Conservation (phyloP, 2,329 filamentous ascomycete species). For the Claviceps sp. region DNA sequence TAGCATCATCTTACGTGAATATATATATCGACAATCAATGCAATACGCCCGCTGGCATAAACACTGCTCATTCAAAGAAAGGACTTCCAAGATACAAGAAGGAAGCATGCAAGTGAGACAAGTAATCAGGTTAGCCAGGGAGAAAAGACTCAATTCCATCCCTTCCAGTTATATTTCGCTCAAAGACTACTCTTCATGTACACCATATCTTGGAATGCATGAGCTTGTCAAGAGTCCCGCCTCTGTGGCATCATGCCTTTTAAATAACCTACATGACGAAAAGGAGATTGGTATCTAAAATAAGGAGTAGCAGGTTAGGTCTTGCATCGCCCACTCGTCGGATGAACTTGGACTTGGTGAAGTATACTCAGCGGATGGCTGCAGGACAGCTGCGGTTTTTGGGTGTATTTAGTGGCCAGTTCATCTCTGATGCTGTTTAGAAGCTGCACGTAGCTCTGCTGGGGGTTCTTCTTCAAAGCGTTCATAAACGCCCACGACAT, state of each 20-base stretch:
- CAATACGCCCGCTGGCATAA: neutral
- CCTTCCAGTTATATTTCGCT: neutral
- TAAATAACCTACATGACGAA: slow-evolving; percentile 41
- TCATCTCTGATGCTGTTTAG: slow-evolving; percentile 95
- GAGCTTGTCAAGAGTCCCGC: neutral
- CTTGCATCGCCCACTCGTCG: slow-evolving; percentile 6
- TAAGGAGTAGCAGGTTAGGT: slow-evolving; percentile 5
- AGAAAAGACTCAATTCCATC: neutral
- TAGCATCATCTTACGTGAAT: neutral
- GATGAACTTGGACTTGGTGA: slow-evolving; percentile 1
- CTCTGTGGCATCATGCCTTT: slow-evolving; percentile 3
- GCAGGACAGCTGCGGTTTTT: slow-evolving; percentile 94
- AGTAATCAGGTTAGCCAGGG: neutral
- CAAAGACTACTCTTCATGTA: neutral
- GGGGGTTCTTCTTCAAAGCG: slow-evolving; percentile 87
- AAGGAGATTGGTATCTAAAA: slow-evolving; percentile 42
- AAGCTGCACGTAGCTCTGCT: slow-evolving; percentile 94
- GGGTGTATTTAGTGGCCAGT: slow-evolving; percentile 71
- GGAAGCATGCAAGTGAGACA: neutral
- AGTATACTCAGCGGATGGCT: slow-evolving; percentile 86
- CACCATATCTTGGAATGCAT: neutral
- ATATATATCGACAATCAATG: slow-evolving; percentile 1
- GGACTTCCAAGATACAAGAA: neutral
- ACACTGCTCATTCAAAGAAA: neutral
- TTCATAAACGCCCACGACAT: slow-evolving; percentile 98